Evolutionary conservation across 2,329 filamentous ascomycete species (phyloP).

Genomic region (Chrysosporium queenslandicum): DNA sequence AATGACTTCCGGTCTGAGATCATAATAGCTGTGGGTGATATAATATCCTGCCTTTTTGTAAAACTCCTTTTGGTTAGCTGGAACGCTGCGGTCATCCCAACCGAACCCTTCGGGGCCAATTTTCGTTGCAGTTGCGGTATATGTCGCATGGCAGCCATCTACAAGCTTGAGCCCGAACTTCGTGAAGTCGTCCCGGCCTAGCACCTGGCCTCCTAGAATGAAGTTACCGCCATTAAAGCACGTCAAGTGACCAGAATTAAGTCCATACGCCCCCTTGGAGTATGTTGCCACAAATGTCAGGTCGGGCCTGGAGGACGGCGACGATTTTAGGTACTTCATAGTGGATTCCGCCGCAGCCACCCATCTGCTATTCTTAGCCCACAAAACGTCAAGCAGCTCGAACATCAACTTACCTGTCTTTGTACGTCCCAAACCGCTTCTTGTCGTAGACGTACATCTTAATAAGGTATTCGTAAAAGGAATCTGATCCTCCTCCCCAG

Average conservation of each 20-base stretch:
- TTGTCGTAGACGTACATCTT: conserved; percentile 83
- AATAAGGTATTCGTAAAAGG: conserved; percentile 81
- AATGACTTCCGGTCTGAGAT: conserved; percentile 68
- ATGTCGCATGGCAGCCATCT: conserved; percentile 63
- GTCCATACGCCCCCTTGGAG: conserved; percentile 27
- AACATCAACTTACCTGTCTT: conserved; percentile 38
- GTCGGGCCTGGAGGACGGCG: conserved; percentile 56
- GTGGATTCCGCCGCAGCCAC: conserved; percentile 63
- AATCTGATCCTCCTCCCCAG: conserved; percentile 69
- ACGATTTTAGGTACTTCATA: conserved; percentile 59
- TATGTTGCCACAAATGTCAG: conserved; percentile 52
- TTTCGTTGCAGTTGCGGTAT: conserved; percentile 54
- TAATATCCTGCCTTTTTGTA: conserved; percentile 63
- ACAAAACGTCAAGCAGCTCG: not conserved
- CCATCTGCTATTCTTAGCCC: conserved; percentile 45
- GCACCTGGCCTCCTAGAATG: conserved; percentile 65
- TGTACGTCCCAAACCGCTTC: conserved; percentile 52
- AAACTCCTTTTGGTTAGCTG: conserved; percentile 45
- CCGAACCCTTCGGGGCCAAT: conserved; percentile 67
- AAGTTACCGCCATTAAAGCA: conserved; percentile 82
- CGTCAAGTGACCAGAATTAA: conserved; percentile 47
- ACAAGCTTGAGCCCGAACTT: conserved; percentile 65
- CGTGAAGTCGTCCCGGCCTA: conserved; percentile 56
- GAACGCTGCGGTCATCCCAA: conserved; percentile 48
- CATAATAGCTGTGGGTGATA: conserved; percentile 51